Conservation (phyloP, 1,284 basidiomycete species). For the Ganoderma resinaceum region DNA sequence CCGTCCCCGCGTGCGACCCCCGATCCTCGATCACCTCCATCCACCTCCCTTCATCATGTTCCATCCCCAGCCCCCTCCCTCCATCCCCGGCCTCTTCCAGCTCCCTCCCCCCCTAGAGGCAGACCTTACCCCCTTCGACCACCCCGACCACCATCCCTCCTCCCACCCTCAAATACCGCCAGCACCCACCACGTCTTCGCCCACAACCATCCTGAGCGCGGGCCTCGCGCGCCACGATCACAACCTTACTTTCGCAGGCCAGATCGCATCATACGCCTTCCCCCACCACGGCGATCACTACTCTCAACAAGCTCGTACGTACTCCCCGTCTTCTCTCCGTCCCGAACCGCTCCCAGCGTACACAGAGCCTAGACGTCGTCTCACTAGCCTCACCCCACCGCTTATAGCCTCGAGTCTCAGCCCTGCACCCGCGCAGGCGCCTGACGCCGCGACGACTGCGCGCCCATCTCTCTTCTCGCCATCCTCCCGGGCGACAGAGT, state of each 20-base stretch:
- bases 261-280: conserved; percentile 6
- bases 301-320: conserved; percentile 4
- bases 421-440: neutral
- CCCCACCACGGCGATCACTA: conserved; percentile 7
- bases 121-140: conserved; percentile 8
- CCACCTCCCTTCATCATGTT: neutral
- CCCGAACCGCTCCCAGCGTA: neutral
- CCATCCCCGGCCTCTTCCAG: conserved; percentile 30
- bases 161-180: neutral
- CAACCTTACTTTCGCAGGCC: conserved; percentile 1
- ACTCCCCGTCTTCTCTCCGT: conserved; percentile 1
- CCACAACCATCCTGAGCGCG: neutral
- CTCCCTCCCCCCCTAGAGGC: conserved; percentile 28
- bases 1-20: neutral
- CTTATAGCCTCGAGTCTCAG: neutral
- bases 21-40: conserved; percentile 22
- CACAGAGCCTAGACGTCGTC: neutral
- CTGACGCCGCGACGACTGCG: neutral
- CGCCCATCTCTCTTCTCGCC: conserved; percentile 1
- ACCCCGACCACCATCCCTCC: neutral
- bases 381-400: conserved; percentile 2
- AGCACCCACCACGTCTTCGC: neutral
- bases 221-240: conserved; percentile 11
- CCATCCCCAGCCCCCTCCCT: neutral
- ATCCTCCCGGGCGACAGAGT: conserved; percentile 2